phyloP scores from a whole-genome alignment of 805 yeast genomes.

The Yarrowia sp. region DNA sequence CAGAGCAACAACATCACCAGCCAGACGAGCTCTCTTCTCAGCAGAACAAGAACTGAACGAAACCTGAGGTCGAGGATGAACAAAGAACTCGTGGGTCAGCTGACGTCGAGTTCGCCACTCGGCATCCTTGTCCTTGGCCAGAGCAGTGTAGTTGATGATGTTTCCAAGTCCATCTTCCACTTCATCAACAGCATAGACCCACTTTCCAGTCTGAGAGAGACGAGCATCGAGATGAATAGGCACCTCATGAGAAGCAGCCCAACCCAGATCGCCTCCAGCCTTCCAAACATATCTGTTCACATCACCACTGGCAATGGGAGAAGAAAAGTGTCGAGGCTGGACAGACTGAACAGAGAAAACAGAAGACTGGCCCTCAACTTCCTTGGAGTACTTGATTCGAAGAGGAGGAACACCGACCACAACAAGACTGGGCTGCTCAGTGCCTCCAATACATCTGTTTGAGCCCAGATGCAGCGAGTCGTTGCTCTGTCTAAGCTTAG shows the following conservation, averaged over 20 bases:
- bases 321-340: conserved; percentile 49
- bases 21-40: conserved; percentile 37
- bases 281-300: conserved; percentile 28
- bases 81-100: conserved; percentile 48
- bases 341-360: conserved; percentile 45
- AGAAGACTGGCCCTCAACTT: conserved; percentile 43
- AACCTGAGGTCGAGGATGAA: conserved; percentile 57
- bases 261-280: conserved; percentile 33
- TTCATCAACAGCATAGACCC: conserved; percentile 55
- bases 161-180: conserved; percentile 70
- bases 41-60: conserved; percentile 41
- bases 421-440: conserved; percentile 52
- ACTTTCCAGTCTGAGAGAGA: conserved; percentile 49
- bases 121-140: conserved; percentile 32
- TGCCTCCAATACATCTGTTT: conserved; percentile 64
- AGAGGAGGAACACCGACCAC: conserved; percentile 80
- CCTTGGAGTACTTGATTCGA: conserved; percentile 49
- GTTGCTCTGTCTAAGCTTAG: conserved; percentile 46
- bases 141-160: conserved; percentile 39
- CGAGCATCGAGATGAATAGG: conserved; percentile 47
- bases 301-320: conserved; percentile 35
- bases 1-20: conserved; percentile 31
- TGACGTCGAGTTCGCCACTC: conserved; percentile 33
- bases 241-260: conserved; percentile 43
- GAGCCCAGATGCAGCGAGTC: conserved; percentile 36